Percentiles rank a stretch among this genome's conserved stretches.
Evolutionary conservation across 108 stramenopile species (phyloP).

Genomic region (Parietichytrium sp.): DNA sequence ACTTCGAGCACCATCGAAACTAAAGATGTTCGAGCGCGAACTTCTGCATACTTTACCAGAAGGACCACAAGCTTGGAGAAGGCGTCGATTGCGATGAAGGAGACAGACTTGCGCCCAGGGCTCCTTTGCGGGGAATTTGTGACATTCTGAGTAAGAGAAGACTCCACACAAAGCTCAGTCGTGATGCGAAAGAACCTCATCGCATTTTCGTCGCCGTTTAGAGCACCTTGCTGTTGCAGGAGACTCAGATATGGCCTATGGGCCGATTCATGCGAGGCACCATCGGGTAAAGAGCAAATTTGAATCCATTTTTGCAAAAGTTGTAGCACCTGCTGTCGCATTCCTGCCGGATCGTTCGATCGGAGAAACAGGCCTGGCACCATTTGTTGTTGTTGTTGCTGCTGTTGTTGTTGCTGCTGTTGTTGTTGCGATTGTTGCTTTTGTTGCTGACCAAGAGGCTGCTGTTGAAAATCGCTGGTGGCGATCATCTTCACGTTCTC

Average conservation of each 20-base stretch:
- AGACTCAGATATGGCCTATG: slow-evolving; percentile 80
- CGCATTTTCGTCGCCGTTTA: slow-evolving; percentile 81
- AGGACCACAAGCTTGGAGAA: slow-evolving; percentile 83
- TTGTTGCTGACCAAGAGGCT: slow-evolving; percentile 38
- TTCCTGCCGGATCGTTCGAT: slow-evolving; percentile 65
- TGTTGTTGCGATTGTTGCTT: slow-evolving; percentile 47
- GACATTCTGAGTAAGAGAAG: slow-evolving; percentile 47
- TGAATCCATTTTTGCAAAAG: slow-evolving; percentile 94
- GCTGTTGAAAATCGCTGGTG: slow-evolving; percentile 40
- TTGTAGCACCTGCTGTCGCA: slow-evolving; percentile 78
- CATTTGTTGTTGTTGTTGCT: slow-evolving; percentile 32
- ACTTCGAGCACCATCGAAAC: slow-evolving; percentile 21
- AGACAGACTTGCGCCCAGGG: neutral
- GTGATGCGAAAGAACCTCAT: slow-evolving; percentile 92
- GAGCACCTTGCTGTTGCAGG: slow-evolving; percentile 80
- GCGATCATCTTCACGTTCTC: slow-evolving; percentile 42
- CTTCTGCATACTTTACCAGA: slow-evolving; percentile 77
- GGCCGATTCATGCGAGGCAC: slow-evolving; percentile 77
- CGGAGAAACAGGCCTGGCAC: slow-evolving; percentile 68
- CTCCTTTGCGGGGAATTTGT: neutral
- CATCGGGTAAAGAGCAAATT: slow-evolving; percentile 60
- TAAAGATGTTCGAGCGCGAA: slow-evolving; percentile 13
- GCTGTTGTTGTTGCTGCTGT: neutral
- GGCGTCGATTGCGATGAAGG: slow-evolving; percentile 77
- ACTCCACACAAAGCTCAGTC: slow-evolving; percentile 76